Base-by-base conservation (phyloP, 2,329 filamentous ascomycete species). In the Rosellinia necatrix region DNA sequence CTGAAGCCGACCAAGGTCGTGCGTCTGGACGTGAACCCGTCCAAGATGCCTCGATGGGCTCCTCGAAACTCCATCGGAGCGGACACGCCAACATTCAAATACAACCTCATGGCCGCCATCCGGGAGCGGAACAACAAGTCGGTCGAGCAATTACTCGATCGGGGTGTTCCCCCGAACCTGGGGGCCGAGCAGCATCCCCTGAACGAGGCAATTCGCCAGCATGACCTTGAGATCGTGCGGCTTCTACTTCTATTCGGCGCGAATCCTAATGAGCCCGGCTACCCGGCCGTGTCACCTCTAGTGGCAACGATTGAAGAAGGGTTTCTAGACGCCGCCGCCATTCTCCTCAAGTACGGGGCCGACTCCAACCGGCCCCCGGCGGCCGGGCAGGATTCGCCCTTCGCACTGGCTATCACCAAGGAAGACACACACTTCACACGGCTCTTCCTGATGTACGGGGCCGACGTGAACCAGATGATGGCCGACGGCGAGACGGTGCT, bases 331-430 rank as follows among this genome's bases (percentile, higher is more conserved):
- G 84, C 79, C 3, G 83, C 84, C 0, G 80, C 80, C 25, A 72
- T 81, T 47, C 77, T 89, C 4, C 76, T 87, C 61, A 86, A 87
- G 71, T 88, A 89, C 58, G 84, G 85, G 9, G 83, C 82, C 13
- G 82, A 83, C 66, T 78, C 79, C 8, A 84, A 84, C 65, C 73
- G 82, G 41, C 70, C 74, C 1, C 73, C 76, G 1, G 79, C 82
- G 0, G 69, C 76, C 0, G 77, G 81, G 8, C 70, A 76, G 3
- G 83, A 87, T 59, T 80, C 81, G 1, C 80, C 86, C 0, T 73
- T 88, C 27, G 75, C 77, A 15, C 63, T 78, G 46, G 77, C 84
- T 13, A 74, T 79, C 41, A 66, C 75, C 1, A 77, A 79, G 42
- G 79, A 81, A 65, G 82, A 82, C 62, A 72, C 81, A 22, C 79